Percentiles rank a stretch among this genome's conserved stretches.
These are phyloP conservation scores for Penicillium sp. DNA, from an alignment of 2,329 filamentous ascomycete species.

Conservation along the genomic window DNA sequence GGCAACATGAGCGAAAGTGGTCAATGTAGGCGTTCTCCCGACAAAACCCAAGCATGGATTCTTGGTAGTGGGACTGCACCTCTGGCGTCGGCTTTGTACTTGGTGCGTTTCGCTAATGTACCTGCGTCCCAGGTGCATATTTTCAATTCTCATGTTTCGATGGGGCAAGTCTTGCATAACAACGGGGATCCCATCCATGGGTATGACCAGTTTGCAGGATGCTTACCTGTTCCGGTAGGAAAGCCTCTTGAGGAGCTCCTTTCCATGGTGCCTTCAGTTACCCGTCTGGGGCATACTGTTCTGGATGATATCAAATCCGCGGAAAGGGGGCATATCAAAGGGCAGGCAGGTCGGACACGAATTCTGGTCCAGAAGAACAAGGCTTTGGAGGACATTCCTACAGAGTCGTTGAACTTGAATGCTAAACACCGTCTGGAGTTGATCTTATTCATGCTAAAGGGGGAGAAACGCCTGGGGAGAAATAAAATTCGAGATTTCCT, in stretches of 20 bases:
- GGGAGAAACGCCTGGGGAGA: conserved; percentile 26
- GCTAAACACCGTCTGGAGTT: background rate
- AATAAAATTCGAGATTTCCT: conserved; percentile 30
- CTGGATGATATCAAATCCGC: background rate
- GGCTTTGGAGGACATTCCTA: background rate
- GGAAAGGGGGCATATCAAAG: background rate
- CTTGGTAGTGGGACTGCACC: conserved; percentile 6
- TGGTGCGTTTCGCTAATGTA: conserved; percentile 1
- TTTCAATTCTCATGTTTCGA: background rate
- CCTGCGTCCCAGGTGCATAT: background rate
- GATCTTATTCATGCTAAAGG: conserved; percentile 4
- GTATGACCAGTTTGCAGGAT: conserved; percentile 38
- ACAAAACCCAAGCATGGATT: conserved; percentile 4
- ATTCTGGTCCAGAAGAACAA: conserved; percentile 9
- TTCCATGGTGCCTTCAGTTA: background rate
- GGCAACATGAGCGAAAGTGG: background rate
- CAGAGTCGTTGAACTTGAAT: background rate
- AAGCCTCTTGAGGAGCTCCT: background rate
- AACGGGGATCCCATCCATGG: conserved; percentile 32
- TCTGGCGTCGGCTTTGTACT: conserved; percentile 1
- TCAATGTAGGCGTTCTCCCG: background rate
- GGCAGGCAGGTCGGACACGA: background rate
- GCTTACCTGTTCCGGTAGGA: conserved; percentile 15
- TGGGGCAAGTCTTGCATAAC: conserved; percentile 7
- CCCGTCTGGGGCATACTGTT: background rate